Conservation (phyloP, 2,329 filamentous ascomycete genomes). For the Apiospora kogelbergensis region DNA sequence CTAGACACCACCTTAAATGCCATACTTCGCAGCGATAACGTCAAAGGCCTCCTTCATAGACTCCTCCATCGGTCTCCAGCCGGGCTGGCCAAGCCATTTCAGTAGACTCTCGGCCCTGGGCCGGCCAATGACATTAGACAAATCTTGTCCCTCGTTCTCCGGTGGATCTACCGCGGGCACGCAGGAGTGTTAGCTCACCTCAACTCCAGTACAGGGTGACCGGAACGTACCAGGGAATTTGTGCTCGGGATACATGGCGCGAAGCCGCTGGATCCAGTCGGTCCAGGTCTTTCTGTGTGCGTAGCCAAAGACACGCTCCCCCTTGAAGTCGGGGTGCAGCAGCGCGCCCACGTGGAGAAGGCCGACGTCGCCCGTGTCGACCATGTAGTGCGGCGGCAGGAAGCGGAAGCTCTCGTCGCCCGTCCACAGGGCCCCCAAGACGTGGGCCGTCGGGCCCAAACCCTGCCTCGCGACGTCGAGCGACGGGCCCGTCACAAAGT, state of each 20-base stretch:
- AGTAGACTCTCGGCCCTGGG: neutral
- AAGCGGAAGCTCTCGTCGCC: neutral
- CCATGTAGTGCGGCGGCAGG: neutral
- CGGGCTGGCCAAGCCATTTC: neutral
- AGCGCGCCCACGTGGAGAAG: neutral
- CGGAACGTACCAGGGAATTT: neutral
- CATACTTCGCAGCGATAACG: neutral
- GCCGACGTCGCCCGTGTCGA: neutral
- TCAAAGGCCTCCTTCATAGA: neutral
- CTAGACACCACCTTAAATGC: too few relatives aligned
- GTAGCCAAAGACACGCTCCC: neutral
- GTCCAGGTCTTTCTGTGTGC: neutral
- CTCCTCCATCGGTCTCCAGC: neutral
- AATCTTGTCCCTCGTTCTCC: too few relatives aligned
- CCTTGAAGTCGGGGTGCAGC: neutral
- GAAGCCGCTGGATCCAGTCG: neutral
- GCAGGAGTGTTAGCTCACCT: too few relatives aligned
- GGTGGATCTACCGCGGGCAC: too few relatives aligned
- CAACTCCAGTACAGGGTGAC: too few relatives aligned
- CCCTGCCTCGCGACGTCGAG: too few relatives aligned
- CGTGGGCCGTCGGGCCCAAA: neutral
- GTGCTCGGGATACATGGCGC: neutral
- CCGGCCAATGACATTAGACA: neutral
- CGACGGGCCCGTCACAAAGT: too few relatives aligned
- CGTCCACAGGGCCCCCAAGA: neutral